These are phyloP conservation scores for Lobosporangium transversale DNA, from an alignment of 192 early-diverging fungal genomes.

Conservation along the genomic window DNA sequence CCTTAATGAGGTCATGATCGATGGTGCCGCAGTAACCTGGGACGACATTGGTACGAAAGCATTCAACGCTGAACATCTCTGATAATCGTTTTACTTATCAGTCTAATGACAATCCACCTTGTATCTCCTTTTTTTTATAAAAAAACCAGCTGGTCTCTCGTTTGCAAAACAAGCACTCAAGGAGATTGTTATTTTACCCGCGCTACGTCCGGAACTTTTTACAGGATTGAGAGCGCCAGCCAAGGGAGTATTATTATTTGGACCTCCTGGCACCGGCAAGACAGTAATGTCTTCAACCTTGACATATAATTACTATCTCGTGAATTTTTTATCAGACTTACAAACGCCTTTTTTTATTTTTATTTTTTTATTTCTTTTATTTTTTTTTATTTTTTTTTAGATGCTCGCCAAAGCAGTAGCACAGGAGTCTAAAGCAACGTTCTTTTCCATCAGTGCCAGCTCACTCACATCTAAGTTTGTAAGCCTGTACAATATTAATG, in stretches of 20 bases:
- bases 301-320: too few species aligned
- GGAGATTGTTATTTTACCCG: constrained; percentile 83
- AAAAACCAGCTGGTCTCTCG: constrained; percentile 73
- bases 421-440: constrained; percentile 77
- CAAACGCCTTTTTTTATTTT: neutral
- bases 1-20: constrained; percentile 51
- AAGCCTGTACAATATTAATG: constrained; percentile 51
- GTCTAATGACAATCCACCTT: neutral
- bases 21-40: constrained; percentile 68
- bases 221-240: constrained; percentile 83
- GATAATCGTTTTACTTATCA: too few species aligned
- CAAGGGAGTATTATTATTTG: constrained; percentile 87
- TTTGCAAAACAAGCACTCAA: constrained; percentile 80
- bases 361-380: neutral
- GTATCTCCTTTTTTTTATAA: neutral
- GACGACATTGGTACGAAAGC: constrained; percentile 61
- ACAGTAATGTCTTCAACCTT: too few species aligned
- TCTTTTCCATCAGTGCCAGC: constrained; percentile 87
- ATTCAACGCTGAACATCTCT: too few species aligned
- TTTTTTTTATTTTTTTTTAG: neutral
- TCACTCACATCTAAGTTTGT: constrained; percentile 93
- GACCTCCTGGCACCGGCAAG: constrained; percentile 95
- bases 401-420: constrained; percentile 46
- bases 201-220: constrained; percentile 66
- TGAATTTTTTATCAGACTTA: constrained; percentile 31